Evolutionary conservation across 805 yeast species (phyloP), one percentile per base, ranked within the genome.

Genomic region (Torulaspora maleeae): DNA sequence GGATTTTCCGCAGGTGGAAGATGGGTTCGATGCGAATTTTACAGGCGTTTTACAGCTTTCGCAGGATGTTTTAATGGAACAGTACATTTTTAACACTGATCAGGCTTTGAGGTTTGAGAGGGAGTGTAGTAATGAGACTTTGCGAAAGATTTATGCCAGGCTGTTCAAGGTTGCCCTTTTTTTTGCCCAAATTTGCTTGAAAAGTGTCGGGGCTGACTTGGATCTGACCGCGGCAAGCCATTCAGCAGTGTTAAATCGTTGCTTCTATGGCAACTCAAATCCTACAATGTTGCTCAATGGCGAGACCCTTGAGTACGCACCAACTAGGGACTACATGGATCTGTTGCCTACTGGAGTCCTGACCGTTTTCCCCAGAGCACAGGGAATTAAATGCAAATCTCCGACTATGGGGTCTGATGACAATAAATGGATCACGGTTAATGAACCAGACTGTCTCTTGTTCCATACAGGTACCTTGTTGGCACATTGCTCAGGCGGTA

Each of bases 1-100:
- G 2, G 56, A 46, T 12, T 15, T 20, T 6, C 56, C 57, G 3
- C 49, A 51, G 22, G 17, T 36, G 2, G 27, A 39, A 3, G 53
- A 54, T 29, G 59, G 57, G 11, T 56, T 63, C 27, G 66, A 60
- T 45, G 54, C 58, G 9, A 55, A 54, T 44, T 60, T 63, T 35
- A 57, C 64, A 1, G 67, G 66, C 1, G 43, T 52, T 11, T 28
- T 53, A n/a, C 29, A 33, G 4, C 13, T 60, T 12, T 50, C 41
- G 3, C 47, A 50, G n/a, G 48, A 50, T 27, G 20, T 50, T 8
- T 36, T 38, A 9, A 32, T 60, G 39, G 66, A 63, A 44, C 67
- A 63, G 46, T 63, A 56, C 34, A 56, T 61, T 32, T 41, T 42
- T 12, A 54, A 52, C 25, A 50, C 64, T 4, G 60, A 53, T 30